Percentiles rank a stretch among this genome's conserved stretches.
Conservation (phyloP, 1,139 yeast species). For the Nakaseomyces kungkrabaensis region DNA sequence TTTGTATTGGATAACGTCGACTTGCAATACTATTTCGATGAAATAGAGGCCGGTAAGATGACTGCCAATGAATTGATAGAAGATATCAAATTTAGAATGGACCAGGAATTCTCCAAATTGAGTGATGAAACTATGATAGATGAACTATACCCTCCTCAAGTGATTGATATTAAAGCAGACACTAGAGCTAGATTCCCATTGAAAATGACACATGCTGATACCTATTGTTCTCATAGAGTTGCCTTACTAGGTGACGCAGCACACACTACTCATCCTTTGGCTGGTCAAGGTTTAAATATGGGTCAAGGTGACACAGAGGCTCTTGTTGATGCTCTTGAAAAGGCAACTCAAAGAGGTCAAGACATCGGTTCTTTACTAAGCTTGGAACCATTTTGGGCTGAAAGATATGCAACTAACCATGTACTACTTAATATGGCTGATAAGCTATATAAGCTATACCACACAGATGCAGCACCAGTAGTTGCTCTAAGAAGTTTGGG, state of each 20-base stretch:
- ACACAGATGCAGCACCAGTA: conserved; percentile 63
- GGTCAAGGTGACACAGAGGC: conserved; percentile 90
- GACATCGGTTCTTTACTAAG: conserved; percentile 75
- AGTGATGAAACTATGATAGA: conserved; percentile 37
- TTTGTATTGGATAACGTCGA: conserved; percentile 71
- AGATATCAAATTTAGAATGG: conserved; percentile 67
- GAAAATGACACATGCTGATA: conserved; percentile 81
- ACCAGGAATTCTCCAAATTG: conserved; percentile 35
- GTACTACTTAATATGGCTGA: conserved; percentile 80
- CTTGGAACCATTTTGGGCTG: conserved; percentile 76
- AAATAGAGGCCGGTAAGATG: conserved; percentile 35
- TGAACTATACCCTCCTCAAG: conserved; percentile 59
- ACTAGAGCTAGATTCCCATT: conserved; percentile 87
- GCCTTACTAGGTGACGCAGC: conserved; percentile 98
- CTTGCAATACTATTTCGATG: conserved; percentile 58
- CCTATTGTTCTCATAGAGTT: conserved; percentile 71
- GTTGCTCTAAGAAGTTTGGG: conserved; percentile 73
- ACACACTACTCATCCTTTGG: conserved; percentile 92
- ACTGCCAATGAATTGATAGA: conserved; percentile 43
- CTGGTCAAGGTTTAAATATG: conserved; percentile 97
- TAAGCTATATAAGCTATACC: conserved; percentile 78
- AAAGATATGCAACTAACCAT: conserved; percentile 72
- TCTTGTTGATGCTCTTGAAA: conserved; percentile 58
- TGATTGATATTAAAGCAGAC: conserved; percentile 44
- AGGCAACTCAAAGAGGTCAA: conserved; percentile 64